A percentile compares a stretch with the other conserved stretches of the same genome.
Evolutionary conservation across 225 moss, liverwort and hornwort genomes (phyloP).

Genomic region (Polytrichum formosum): DNA sequence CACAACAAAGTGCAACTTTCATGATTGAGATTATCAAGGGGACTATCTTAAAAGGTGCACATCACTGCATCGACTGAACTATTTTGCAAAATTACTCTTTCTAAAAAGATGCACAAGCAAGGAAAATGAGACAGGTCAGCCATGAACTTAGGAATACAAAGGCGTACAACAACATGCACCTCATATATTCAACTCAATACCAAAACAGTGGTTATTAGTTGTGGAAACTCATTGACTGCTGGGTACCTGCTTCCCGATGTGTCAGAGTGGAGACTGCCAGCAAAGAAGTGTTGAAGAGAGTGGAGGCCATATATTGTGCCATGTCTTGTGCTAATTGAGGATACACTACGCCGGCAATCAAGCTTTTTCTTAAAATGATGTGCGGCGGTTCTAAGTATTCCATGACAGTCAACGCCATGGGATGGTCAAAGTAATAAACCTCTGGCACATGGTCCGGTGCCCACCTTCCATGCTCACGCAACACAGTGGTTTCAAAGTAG

Average conservation of each 20-base stretch:
- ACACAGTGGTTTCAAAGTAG: conserved; percentile 72
- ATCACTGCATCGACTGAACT: too few species aligned
- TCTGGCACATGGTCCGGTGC: conserved; percentile 68
- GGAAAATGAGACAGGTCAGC: too few species aligned
- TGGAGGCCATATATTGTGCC: conserved; percentile 70
- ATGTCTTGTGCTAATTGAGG: conserved; percentile 86
- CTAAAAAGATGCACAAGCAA: too few species aligned
- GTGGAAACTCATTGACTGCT: neutral
- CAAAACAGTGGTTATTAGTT: too few species aligned
- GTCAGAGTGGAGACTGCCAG: conserved; percentile 63
- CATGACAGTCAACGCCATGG: conserved; percentile 85
- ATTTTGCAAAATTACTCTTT: too few species aligned
- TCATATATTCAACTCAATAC: too few species aligned
- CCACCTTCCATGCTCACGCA: conserved; percentile 48
- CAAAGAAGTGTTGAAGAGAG: conserved; percentile 77
- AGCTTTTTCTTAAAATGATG: conserved; percentile 78
- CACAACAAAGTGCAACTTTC: neutral
- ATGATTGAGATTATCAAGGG: too few species aligned
- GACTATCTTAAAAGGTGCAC: too few species aligned
- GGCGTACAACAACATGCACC: too few species aligned
- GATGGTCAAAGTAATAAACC: conserved; percentile 81
- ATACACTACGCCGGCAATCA: conserved; percentile 73
- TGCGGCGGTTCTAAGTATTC: conserved; percentile 85
- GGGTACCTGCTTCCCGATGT: conserved; percentile 58
- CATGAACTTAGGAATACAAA: too few species aligned